Conservation (phyloP, 345 rosid species). For the Citrus australasica region DNA sequence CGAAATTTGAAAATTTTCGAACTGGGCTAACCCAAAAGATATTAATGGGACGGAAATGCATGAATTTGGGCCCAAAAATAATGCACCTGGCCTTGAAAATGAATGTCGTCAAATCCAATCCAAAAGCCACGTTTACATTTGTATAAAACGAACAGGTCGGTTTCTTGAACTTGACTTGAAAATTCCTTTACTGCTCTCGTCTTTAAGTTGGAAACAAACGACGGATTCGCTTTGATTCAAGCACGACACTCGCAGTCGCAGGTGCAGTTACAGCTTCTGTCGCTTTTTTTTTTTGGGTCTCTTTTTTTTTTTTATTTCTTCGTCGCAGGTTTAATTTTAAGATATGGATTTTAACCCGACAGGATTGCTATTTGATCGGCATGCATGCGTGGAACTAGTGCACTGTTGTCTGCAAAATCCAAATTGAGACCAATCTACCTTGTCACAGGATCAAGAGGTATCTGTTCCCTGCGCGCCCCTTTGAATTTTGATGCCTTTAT, state of each 20-base stretch:
- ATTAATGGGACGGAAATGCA: too few species aligned
- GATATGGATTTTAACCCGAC: background rate
- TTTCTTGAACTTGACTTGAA: background rate
- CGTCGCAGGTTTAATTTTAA: too few species aligned
- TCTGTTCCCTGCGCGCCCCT: background rate
- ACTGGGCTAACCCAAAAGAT: too few species aligned
- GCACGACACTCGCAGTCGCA: background rate
- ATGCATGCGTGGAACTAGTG: conserved; percentile 29
- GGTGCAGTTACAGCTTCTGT: too few species aligned
- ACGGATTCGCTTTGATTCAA: background rate
- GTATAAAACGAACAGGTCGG: background rate
- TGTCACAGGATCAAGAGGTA: conserved; percentile 39
- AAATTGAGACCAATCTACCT: conserved; percentile 31
- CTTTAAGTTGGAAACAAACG: background rate
- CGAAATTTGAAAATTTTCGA: too few species aligned
- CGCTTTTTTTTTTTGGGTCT: too few species aligned
- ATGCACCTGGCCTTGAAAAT: background rate
- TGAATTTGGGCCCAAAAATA: too few species aligned
- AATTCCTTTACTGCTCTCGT: background rate
- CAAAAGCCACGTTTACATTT: too few species aligned
- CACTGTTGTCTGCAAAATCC: conserved; percentile 22
- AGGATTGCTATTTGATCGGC: background rate
- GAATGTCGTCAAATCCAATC: background rate
- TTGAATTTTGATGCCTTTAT: background rate
- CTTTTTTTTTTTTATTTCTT: too few species aligned